Percentiles rank a stretch among this genome's conserved stretches.
Conservation (phyloP, 331 rosid species). For the Quercus tomentella region DNA sequence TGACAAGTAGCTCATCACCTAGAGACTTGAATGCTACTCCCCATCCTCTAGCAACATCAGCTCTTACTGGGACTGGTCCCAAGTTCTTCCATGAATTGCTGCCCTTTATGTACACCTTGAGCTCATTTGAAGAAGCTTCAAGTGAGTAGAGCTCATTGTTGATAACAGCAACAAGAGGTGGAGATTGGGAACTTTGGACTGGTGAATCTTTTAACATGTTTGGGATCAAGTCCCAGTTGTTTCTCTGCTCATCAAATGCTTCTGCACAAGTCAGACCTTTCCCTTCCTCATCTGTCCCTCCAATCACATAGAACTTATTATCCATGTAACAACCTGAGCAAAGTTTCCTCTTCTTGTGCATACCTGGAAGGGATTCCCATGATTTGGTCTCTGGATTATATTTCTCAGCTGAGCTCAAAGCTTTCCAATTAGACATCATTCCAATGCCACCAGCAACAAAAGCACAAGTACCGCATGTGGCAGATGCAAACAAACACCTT, state of each 20-base stretch:
- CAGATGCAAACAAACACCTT: slow-evolving; percentile 75
- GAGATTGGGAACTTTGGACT: slow-evolving; percentile 32
- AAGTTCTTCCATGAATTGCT: slow-evolving; percentile 58
- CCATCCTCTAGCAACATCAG: slow-evolving; percentile 64
- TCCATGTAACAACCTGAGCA: slow-evolving; percentile 89
- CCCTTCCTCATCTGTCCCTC: slow-evolving; percentile 54
- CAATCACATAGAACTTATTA: slow-evolving; percentile 63
- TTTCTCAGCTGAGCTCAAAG: slow-evolving; percentile 61
- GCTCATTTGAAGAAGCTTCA: slow-evolving; percentile 54
- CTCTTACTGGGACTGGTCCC: slow-evolving; percentile 69
- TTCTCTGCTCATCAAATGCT: slow-evolving; percentile 48
- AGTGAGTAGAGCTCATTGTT: slow-evolving; percentile 62
- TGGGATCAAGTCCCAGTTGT: slow-evolving; percentile 60
- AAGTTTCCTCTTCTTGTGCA: slow-evolving; percentile 44
- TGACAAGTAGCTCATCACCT: slow-evolving; percentile 67
- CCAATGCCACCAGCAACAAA: slow-evolving; percentile 77
- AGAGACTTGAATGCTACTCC: slow-evolving; percentile 85
- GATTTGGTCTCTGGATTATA: slow-evolving; percentile 43
- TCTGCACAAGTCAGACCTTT: slow-evolving; percentile 62
- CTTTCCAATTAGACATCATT: slow-evolving; percentile 18
- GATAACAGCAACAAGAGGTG: slow-evolving; percentile 75
- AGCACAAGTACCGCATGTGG: slow-evolving; percentile 53
- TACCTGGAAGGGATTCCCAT: slow-evolving; percentile 67
- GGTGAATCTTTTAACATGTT: slow-evolving; percentile 47
- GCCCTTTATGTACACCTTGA: slow-evolving; percentile 51